phyloP scores from a whole-genome alignment of 768 basidiomycete genomes.

The Rhizopogon vesiculosus region DNA sequence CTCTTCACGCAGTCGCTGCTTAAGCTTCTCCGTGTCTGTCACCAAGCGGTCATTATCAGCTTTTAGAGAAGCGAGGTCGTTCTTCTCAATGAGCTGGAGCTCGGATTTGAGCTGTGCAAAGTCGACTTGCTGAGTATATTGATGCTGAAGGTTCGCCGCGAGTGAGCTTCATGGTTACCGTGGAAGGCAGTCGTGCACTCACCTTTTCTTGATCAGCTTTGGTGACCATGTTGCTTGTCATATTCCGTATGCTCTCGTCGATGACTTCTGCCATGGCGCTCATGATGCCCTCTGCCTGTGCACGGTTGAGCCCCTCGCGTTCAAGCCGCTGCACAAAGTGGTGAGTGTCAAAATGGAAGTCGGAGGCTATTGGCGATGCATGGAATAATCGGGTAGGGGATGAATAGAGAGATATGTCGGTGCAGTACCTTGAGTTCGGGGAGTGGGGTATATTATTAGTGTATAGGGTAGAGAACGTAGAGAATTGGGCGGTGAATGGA shows the following conservation, averaged over 20 bases:
- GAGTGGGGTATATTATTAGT: background rate
- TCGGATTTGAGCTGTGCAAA: slow-evolving; percentile 96
- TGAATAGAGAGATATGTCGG: background rate
- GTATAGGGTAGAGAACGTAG: background rate
- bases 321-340: slow-evolving; percentile 91
- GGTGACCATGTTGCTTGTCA: slow-evolving; percentile 95
- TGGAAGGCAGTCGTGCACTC: slow-evolving; percentile 12
- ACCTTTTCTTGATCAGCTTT: slow-evolving; percentile 97
- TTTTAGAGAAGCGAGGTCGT: slow-evolving; percentile 92
- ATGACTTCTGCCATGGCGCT: slow-evolving; percentile 95
- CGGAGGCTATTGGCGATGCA: slow-evolving; percentile 21
- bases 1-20: slow-evolving; percentile 89
- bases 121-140: slow-evolving; percentile 94
- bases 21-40: slow-evolving; percentile 89
- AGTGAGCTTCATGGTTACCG: no score
- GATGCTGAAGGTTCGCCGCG: slow-evolving; percentile 46
- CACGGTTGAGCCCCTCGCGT: slow-evolving; percentile 81
- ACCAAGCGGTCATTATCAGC: slow-evolving; percentile 94
- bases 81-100: slow-evolving; percentile 94
- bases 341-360: slow-evolving; percentile 94
- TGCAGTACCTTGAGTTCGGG: background rate
- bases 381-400: slow-evolving; percentile 21
- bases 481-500: slow-evolving; percentile 3
- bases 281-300: slow-evolving; percentile 97
- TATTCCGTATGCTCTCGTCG: slow-evolving; percentile 92